phyloP scores from a whole-genome alignment of 176 grass and related monocot species.

The Triticum turgidum region DNA sequence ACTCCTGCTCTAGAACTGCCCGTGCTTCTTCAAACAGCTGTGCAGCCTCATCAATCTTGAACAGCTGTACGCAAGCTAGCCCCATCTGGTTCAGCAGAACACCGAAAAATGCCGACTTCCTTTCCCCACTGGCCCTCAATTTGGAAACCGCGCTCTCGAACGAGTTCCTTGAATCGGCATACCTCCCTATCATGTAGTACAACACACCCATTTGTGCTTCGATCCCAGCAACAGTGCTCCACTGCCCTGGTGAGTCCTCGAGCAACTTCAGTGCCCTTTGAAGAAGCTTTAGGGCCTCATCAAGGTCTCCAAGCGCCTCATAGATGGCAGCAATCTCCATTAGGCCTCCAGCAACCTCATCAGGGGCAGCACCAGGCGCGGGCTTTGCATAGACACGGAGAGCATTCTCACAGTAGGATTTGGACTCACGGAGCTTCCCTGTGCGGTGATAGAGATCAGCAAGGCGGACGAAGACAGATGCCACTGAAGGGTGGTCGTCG shows the following conservation, averaged over 20 bases:
- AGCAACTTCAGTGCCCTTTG: conserved; percentile 80
- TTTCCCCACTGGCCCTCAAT: conserved; percentile 76
- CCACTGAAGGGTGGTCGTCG: conserved; percentile 74
- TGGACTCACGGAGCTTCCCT: conserved; percentile 76
- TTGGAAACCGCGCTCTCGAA: conserved; percentile 83
- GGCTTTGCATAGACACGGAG: conserved; percentile 75
- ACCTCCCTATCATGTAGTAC: conserved; percentile 90
- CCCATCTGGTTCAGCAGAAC: conserved; percentile 97
- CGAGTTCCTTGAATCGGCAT: conserved; percentile 65
- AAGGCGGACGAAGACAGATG: conserved; percentile 82
- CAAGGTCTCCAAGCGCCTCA: conserved; percentile 76
- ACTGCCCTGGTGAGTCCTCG: conserved; percentile 78
- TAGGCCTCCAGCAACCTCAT: conserved; percentile 80
- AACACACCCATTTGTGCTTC: conserved; percentile 96
- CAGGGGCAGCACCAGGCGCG: conserved; percentile 63
- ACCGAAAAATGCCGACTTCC: conserved; percentile 92
- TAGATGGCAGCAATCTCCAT: conserved; percentile 96
- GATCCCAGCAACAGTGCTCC: conserved; percentile 91
- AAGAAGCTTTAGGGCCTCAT: conserved; percentile 88
- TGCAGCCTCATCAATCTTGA: conserved; percentile 97
- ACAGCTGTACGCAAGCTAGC: conserved; percentile 88
- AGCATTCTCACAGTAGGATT: conserved; percentile 94
- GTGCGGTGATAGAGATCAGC: conserved; percentile 88
- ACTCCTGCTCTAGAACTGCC: conserved; percentile 84
- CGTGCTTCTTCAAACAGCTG: conserved; percentile 92